A percentile compares a stretch with the other conserved stretches of the same genome.
phyloP scores from a whole-genome alignment of 1,139 yeast genomes.

The Nakaseomyces nivariensis region DNA sequence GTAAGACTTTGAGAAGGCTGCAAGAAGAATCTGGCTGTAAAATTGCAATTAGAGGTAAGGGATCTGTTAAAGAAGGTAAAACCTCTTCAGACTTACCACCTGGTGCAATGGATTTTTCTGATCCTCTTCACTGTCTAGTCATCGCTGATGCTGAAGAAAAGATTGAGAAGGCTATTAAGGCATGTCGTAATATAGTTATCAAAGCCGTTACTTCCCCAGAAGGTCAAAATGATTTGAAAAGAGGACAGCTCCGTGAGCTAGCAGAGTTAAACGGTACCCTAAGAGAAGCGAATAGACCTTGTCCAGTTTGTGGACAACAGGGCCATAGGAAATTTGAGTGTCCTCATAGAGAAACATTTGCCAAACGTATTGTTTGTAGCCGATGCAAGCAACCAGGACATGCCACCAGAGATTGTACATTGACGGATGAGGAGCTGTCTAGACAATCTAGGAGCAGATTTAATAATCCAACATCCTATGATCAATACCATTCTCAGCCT shows the following conservation, averaged over 20 bases:
- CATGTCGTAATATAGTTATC: slow-evolving; percentile 67
- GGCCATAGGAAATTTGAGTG: slow-evolving; percentile 59
- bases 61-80: slow-evolving; percentile 91
- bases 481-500: not conserved
- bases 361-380: slow-evolving; percentile 57
- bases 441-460: not conserved
- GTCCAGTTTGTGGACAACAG: slow-evolving; percentile 46
- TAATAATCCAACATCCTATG: not conserved
- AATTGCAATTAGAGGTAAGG: slow-evolving; percentile 84
- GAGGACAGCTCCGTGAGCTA: slow-evolving; percentile 83
- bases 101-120: slow-evolving; percentile 47
- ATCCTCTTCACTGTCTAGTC: slow-evolving; percentile 80
- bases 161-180: slow-evolving; percentile 62
- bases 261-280: slow-evolving; percentile 93
- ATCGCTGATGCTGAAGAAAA: slow-evolving; percentile 77
- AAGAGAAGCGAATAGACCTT: slow-evolving; percentile 64
- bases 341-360: slow-evolving; percentile 44
- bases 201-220: slow-evolving; percentile 84
- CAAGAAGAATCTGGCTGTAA: slow-evolving; percentile 80
- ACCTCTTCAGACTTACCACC: slow-evolving; percentile 40
- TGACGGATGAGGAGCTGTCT: not conserved
- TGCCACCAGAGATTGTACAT: slow-evolving; percentile 72
- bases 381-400: slow-evolving; percentile 81
- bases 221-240: slow-evolving; percentile 84
- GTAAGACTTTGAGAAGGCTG: slow-evolving; percentile 71